A percentile compares a stretch with the other conserved stretches of the same genome.
Conservation (phyloP, 129 eudicot species). For the Lactuca sativa region DNA sequence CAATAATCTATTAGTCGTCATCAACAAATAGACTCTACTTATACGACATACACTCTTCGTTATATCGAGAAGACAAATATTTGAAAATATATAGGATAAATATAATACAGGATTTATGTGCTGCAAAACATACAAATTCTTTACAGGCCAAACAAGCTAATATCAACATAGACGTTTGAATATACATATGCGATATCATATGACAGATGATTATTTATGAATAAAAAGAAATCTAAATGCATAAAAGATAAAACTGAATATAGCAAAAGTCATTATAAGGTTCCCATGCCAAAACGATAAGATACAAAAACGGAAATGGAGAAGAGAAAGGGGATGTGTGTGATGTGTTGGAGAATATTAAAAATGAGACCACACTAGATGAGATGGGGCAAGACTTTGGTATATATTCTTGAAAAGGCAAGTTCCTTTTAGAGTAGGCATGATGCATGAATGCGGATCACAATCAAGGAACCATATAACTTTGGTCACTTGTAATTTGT, state of each 20-base stretch:
- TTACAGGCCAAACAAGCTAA: not conserved
- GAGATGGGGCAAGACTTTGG: constrained; percentile 26
- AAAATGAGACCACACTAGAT: constrained; percentile 20
- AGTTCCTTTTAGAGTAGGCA: constrained; percentile 20
- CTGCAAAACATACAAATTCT: not conserved
- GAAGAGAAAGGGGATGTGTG: not conserved
- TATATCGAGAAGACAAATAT: not conserved
- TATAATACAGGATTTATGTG: not conserved
- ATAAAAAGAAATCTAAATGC: not conserved
- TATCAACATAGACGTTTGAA: not conserved
- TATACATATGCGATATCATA: not conserved
- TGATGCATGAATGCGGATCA: constrained; percentile 21
- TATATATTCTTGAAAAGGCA: constrained; percentile 31
- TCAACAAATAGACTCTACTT: not conserved
- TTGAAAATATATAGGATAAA: not conserved
- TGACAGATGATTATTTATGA: constrained; percentile 8
- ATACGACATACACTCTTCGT: not conserved
- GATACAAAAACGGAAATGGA: not conserved
- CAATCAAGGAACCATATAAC: constrained; percentile 22
- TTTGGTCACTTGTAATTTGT: constrained; percentile 32
- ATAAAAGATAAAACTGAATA: not conserved
- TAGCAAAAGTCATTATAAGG: not conserved
- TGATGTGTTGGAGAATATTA: constrained; percentile 26
- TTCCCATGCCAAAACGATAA: constrained; percentile 25
- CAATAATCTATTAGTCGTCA: too few relatives aligned